phyloP scores from a whole-genome alignment of 2,329 filamentous ascomycete genomes.

The Juglanconis oblonga region DNA sequence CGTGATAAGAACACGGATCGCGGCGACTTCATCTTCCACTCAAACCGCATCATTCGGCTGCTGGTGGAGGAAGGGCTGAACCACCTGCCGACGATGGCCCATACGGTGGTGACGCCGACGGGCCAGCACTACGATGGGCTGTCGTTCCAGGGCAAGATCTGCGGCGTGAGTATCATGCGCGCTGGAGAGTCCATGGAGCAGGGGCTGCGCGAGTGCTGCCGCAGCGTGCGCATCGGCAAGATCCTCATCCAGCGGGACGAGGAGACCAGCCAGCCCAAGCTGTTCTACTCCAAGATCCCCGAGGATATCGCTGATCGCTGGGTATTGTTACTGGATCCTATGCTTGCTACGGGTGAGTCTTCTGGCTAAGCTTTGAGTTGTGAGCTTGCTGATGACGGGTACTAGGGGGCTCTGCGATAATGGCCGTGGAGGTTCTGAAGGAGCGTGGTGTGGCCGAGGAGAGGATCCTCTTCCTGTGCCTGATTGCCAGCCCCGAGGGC shows the following conservation, averaged over 20 bases:
- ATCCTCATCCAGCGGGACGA: conserved; percentile 97
- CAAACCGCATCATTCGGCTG: conserved; percentile 94
- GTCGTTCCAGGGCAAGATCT: conserved; percentile 96
- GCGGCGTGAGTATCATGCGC: conserved; percentile 96
- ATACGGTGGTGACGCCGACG: conserved; percentile 86
- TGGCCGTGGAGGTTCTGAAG: conserved; percentile 93
- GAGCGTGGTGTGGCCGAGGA: conserved; percentile 90
- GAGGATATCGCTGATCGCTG: conserved; percentile 89
- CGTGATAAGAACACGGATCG: conserved; percentile 85
- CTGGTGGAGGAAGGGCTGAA: conserved; percentile 97
- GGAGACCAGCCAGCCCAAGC: conserved; percentile 84
- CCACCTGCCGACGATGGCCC: conserved; percentile 87
- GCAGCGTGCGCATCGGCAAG: conserved; percentile 96
- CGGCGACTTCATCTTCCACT: conserved; percentile 99
- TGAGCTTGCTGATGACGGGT: conserved; percentile 4
- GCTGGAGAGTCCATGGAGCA: conserved; percentile 99
- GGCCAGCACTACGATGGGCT: conserved; percentile 86
- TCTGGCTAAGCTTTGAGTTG: background rate
- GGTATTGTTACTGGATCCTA: conserved; percentile 94
- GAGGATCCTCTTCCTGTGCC: conserved; percentile 90
- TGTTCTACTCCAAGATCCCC: conserved; percentile 97
- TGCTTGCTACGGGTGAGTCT: conserved; percentile 87
- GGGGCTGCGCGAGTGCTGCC: conserved; percentile 91
- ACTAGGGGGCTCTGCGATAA: conserved; percentile 86
- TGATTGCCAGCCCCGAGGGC: conserved; percentile 95